Evolutionary conservation across 2,329 filamentous ascomycete species (phyloP), one percentile per base, ranked within the genome.

Genomic region (Fusarium ambrosium): DNA sequence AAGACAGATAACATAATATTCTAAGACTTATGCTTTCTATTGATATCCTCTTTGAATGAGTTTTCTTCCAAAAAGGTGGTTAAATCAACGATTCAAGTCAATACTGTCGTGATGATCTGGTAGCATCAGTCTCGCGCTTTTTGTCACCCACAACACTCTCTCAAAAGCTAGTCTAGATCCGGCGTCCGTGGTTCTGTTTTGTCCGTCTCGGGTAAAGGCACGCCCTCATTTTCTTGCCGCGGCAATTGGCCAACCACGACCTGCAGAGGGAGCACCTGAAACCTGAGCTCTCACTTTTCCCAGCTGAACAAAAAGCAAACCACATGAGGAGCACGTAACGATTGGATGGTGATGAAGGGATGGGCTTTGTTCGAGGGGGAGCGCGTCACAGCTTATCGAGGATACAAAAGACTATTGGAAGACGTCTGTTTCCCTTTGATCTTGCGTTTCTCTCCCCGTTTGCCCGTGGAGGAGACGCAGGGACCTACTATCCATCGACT

Each of bases 241-340:
- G 51, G 55, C 64, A 69, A 66, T 43, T 41, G 59, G 34, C 56
- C 71, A 74, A 69, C 68, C 61, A 68, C 51, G 59, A 51, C 45
- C 39, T 58, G 37, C 56, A 20, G 68, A 71, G 60, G 53, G 53
- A 71, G 36, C 48, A 70, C 65, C 60, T 74, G 72, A 74, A 74
- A 75, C 72, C 39, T 58, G 37, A 45, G 27, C 34, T 36, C 55
- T 36, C 55, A 51, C 45, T 63, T 64, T 56, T 64, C 24, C 59
- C 62, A 39, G 43, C 64, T 72, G 51, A 29, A 37, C 34, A 64
- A 62, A 62, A 62, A 66, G 34, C 53, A 37, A 67, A 56, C 43
- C 27, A 67, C 24, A 48, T 7, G 16, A 24, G 41, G 34, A 43
- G 60, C 41, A 59, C 11, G 32, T 29, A 34, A 34, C 34, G 37